A percentile compares a stretch with the other conserved stretches of the same genome.
These are phyloP conservation scores for Rhipidocladum racemiflorum DNA, from an alignment of 176 grass and related monocot species.

Conservation along the genomic window DNA sequence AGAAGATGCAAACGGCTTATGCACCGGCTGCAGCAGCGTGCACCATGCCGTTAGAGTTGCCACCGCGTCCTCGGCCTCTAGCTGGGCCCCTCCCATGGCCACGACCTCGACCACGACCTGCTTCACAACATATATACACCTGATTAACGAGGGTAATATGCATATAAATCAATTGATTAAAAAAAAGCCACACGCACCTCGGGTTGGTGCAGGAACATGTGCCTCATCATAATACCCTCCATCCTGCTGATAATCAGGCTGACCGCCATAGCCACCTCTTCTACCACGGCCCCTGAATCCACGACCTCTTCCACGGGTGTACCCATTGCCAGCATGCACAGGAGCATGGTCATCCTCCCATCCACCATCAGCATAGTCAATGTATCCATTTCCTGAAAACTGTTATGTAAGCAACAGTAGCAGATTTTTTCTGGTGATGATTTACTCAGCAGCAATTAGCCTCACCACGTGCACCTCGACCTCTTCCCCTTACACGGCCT, in stretches of 20 bases:
- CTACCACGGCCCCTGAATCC: conserved; percentile 55
- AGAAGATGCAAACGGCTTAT: conserved; percentile 31
- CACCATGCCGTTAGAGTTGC: conserved; percentile 26
- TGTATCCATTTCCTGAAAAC: conserved; percentile 57
- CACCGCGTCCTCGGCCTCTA: conserved; percentile 55
- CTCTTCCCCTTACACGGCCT: conserved; percentile 58
- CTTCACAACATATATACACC: neutral
- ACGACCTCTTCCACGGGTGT: conserved; percentile 57
- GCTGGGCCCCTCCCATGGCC: conserved; percentile 58
- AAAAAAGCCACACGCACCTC: conserved; percentile 46
- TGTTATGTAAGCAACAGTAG: conserved; percentile 20
- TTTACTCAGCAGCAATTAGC: conserved; percentile 9
- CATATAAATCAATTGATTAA: neutral
- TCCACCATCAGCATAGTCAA: conserved; percentile 47
- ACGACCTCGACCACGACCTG: conserved; percentile 50
- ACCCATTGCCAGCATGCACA: conserved; percentile 49
- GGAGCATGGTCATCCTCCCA: conserved; percentile 56
- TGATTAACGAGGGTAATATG: neutral
- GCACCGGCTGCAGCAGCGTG: conserved; percentile 13
- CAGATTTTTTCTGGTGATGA: neutral
- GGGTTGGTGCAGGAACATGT: conserved; percentile 38
- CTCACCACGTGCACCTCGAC: conserved; percentile 53
- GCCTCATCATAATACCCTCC: conserved; percentile 62
- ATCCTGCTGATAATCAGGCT: conserved; percentile 76
- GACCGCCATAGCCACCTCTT: conserved; percentile 49